Evolutionary conservation across 495 filamentous ascomycete genomes (phyloP).

Genomic region (Neurospora sp.): DNA sequence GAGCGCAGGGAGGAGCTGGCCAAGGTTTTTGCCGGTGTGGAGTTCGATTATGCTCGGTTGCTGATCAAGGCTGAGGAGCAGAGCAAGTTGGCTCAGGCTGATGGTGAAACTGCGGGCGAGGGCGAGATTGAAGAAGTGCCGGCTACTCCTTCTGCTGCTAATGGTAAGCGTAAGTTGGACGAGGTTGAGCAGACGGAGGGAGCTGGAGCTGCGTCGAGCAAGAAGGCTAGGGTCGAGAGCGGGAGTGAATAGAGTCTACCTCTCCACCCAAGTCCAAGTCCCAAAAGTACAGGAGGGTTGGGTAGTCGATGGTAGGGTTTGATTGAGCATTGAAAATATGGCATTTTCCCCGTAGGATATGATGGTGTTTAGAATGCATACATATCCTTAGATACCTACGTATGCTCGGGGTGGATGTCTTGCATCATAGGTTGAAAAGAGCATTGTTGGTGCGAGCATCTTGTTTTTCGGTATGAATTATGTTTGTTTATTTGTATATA

Average conservation of each 20-base stretch:
- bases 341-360: neutral
- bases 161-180: slow-evolving; percentile 22
- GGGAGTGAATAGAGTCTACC: neutral
- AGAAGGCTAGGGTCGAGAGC: slow-evolving; percentile 26
- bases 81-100: slow-evolving; percentile 2
- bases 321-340: neutral
- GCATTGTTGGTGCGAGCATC: neutral
- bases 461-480: neutral
- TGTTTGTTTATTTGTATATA: neutral
- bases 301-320: neutral
- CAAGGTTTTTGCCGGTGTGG: slow-evolving; percentile 63
- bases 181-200: slow-evolving; percentile 1
- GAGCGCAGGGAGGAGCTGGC: slow-evolving; percentile 78
- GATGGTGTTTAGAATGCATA: neutral
- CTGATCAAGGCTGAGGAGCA: slow-evolving; percentile 34
- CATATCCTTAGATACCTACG: neutral
- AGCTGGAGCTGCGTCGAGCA: slow-evolving; percentile 11
- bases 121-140: neutral
- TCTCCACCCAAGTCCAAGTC: neutral
- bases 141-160: slow-evolving; percentile 8
- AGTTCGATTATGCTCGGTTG: slow-evolving; percentile 69
- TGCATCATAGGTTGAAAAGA: neutral
- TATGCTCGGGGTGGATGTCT: neutral
- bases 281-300: neutral
- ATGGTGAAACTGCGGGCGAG: neutral